These are phyloP conservation scores for Apiotrichum sp. DNA, from an alignment of 1,284 basidiomycete species.

Conservation along the genomic window DNA sequence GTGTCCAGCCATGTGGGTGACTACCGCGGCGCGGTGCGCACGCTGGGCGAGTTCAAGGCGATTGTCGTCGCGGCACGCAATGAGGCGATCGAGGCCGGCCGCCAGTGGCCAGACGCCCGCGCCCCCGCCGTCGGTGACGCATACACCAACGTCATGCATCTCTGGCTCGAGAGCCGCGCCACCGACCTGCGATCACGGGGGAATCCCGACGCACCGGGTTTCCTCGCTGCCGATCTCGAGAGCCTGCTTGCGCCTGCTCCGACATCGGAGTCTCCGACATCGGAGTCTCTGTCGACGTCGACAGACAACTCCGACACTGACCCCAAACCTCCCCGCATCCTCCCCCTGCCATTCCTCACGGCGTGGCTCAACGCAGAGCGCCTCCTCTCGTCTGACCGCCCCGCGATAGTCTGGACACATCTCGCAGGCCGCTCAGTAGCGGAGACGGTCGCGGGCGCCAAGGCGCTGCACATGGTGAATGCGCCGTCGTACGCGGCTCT, in stretches of 20 bases:
- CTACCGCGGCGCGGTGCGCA: slow-evolving; percentile 8
- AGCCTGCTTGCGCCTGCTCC: slow-evolving; percentile 2
- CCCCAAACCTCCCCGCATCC: background rate
- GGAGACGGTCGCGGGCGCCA: background rate
- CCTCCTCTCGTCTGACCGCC: background rate
- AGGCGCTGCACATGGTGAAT: background rate
- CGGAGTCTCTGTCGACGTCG: too few species aligned
- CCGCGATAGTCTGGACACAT: background rate
- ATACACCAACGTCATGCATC: background rate
- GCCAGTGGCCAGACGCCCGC: background rate
- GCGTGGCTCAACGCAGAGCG: slow-evolving; percentile 27
- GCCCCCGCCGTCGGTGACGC: background rate
- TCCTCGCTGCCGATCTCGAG: slow-evolving; percentile 18
- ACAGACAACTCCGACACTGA: too few species aligned
- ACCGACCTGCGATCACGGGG: background rate
- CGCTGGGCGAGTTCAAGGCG: slow-evolving; percentile 13
- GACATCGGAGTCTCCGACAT: too few species aligned
- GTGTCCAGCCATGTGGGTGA: slow-evolving; percentile 9
- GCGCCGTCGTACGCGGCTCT: background rate
- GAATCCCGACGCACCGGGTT: background rate
- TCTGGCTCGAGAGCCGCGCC: background rate
- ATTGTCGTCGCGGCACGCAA: background rate
- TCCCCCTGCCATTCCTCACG: slow-evolving; percentile 17
- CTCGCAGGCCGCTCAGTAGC: background rate
- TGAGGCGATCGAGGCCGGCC: background rate